Evolutionary conservation across 225 moss, liverwort and hornwort species (phyloP).

Genomic region (Bryum argenteum): DNA sequence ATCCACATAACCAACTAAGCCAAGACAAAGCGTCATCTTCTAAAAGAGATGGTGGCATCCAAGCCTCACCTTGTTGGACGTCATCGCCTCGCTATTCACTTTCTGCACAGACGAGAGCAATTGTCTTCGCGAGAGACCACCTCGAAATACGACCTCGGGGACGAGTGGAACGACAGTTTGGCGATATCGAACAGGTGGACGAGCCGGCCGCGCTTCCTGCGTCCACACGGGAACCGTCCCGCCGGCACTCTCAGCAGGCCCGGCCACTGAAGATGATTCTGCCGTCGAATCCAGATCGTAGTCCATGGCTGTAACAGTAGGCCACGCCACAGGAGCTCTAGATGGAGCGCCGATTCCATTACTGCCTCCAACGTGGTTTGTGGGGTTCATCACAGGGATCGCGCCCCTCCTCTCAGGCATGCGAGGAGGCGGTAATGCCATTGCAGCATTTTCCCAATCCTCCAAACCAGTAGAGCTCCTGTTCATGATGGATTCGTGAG

Average conservation of each 20-base stretch:
- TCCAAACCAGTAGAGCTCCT: conserved; percentile 50
- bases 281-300: conserved; percentile 91
- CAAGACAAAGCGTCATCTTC: neutral
- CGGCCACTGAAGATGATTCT: conserved; percentile 68
- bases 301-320: conserved; percentile 62
- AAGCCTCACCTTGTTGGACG: conserved; percentile 64
- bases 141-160: conserved; percentile 62
- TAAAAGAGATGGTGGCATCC: neutral
- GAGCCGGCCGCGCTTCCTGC: conserved; percentile 48
- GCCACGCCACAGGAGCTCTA: conserved; percentile 52
- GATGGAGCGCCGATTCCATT: conserved; percentile 26
- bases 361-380: conserved; percentile 24
- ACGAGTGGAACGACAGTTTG: conserved; percentile 74
- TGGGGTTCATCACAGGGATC: conserved; percentile 19
- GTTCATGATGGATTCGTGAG: conserved; percentile 83
- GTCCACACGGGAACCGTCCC: conserved; percentile 91
- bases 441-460: conserved; percentile 50
- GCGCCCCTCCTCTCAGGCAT: conserved; percentile 36
- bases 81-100: conserved; percentile 81
- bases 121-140: conserved; percentile 67
- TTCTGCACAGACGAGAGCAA: conserved; percentile 66
- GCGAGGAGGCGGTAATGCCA: conserved; percentile 9
- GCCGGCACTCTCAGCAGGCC: conserved; percentile 62
- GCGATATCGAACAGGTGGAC: conserved; percentile 44
- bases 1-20: neutral